A percentile compares a stretch with the other conserved stretches of the same genome.
Evolutionary conservation across 2,329 filamentous ascomycete species (phyloP).

Genomic region (Beauveria pseudobassiana): DNA sequence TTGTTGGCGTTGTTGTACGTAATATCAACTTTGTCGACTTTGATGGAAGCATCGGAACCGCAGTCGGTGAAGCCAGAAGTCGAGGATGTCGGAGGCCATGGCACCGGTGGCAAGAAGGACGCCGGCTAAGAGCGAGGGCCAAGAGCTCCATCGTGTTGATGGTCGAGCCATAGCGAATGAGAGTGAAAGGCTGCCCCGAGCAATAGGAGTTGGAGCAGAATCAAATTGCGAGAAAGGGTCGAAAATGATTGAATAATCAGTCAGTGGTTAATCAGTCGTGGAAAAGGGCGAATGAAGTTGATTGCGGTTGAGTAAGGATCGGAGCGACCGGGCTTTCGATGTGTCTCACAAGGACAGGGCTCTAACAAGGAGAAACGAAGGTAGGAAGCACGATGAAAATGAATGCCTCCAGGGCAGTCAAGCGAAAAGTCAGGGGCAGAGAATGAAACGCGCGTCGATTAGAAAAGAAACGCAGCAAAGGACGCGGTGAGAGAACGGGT

Average conservation of each 20-base stretch:
- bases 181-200: too few species aligned
- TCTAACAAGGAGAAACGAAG: conserved; percentile 4
- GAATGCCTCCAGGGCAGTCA: conserved; percentile 10
- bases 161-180: conserved; percentile 25
- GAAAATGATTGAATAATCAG: background rate
- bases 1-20: conserved; percentile 69
- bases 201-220: too few species aligned
- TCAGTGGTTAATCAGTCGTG: background rate
- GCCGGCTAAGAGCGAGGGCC: conserved; percentile 26
- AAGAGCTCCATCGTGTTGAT: conserved; percentile 22
- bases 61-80: conserved; percentile 78
- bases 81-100: conserved; percentile 61
- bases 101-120: conserved; percentile 37
- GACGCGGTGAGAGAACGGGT: background rate
- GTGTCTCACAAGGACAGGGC: background rate
- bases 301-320: conserved; percentile 2
- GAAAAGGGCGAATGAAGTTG: background rate
- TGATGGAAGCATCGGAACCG: conserved; percentile 44
- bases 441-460: background rate
- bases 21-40: conserved; percentile 67
- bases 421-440: conserved; percentile 1
- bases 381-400: conserved; percentile 13
- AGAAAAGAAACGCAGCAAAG: conserved; percentile 8
- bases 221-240: too few species aligned
- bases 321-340: conserved; percentile 11